Evolutionary conservation across 495 filamentous ascomycete genomes (phyloP).

Genomic region (Trichoderma parareesei): DNA sequence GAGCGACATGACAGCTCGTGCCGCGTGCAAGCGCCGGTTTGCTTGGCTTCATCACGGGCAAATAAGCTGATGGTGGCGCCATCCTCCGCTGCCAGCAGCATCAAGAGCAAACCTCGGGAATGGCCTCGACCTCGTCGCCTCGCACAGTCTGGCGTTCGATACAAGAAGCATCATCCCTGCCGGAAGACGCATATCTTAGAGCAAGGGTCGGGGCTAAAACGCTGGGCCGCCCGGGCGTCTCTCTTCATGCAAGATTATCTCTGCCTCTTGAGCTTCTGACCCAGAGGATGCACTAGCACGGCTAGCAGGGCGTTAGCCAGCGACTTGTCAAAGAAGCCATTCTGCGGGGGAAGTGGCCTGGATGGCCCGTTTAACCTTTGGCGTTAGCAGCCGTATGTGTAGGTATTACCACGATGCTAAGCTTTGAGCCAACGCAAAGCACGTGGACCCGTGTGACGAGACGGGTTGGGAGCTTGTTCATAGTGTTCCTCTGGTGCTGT

Average conservation of each 20-base stretch:
- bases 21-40: background rate
- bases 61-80: slow-evolving; percentile 10
- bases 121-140: background rate
- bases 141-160: background rate
- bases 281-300: background rate
- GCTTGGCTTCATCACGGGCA: background rate
- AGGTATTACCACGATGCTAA: background rate
- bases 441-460: background rate
- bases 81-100: background rate
- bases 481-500: too few relatives aligned
- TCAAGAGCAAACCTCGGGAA: background rate
- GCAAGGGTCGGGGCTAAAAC: background rate
- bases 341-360: background rate
- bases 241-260: background rate
- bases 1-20: background rate
- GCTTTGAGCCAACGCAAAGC: background rate
- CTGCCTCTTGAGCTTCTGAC: background rate
- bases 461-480: background rate
- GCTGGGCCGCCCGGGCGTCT: background rate
- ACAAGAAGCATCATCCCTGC: background rate
- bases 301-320: background rate
- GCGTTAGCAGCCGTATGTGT: background rate
- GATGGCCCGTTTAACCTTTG: background rate
- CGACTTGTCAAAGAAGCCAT: background rate
- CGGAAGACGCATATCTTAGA: background rate